phyloP scores from a whole-genome alignment of 257 asterid genomes.

The Jaltomata sinuosa region DNA sequence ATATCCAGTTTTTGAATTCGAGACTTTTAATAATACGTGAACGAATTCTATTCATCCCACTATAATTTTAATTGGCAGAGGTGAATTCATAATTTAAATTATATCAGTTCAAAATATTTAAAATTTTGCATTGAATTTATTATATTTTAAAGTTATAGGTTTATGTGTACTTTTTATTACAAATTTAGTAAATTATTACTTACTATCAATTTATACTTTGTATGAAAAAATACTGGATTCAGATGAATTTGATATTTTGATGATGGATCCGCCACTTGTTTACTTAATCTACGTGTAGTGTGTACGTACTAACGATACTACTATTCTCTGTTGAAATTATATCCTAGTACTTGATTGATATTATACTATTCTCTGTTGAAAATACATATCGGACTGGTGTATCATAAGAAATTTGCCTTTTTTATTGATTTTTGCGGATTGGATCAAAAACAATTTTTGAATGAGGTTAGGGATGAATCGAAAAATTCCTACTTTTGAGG shows the following conservation, averaged over 20 bases:
- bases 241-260: fast-evolving
- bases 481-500: neutral
- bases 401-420: too few relatives aligned
- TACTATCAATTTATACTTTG: neutral
- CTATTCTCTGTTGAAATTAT: neutral
- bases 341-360: neutral
- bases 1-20: too few relatives aligned
- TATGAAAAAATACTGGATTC: neutral
- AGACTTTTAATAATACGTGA: too few relatives aligned
- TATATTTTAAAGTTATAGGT: too few relatives aligned
- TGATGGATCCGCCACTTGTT: neutral
- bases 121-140: too few relatives aligned
- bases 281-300: neutral
- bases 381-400: too few relatives aligned
- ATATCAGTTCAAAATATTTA: too few relatives aligned
- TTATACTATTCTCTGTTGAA: neutral
- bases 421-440: too few relatives aligned
- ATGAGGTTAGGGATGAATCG: neutral
- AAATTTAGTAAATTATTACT: neutral
- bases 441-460: too few relatives aligned
- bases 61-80: neutral
- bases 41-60: too few relatives aligned
- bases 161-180: neutral
- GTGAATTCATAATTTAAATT: too few relatives aligned
- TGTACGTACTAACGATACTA: neutral